Percentiles rank a stretch among this genome's conserved stretches.
Evolutionary conservation across 2,329 filamentous ascomycete genomes (phyloP).

Genomic region (Exophiala alcalophila): DNA sequence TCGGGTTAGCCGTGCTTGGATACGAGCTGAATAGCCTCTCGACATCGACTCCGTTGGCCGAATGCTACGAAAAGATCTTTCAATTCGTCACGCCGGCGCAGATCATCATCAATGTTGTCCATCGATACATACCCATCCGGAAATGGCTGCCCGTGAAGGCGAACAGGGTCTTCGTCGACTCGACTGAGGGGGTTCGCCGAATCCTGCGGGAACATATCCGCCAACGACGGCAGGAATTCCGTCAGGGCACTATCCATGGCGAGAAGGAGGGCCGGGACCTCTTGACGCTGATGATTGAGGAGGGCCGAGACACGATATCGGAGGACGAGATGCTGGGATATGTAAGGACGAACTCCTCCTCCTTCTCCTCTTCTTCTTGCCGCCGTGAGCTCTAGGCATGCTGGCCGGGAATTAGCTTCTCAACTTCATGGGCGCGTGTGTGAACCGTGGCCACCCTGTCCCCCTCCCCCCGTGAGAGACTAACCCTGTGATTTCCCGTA

Average conservation of each 20-base stretch:
- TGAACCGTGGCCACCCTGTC: too few relatives aligned
- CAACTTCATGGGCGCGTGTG: background rate
- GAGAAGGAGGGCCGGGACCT: background rate
- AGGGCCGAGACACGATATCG: background rate
- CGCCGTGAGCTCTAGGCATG: too few relatives aligned
- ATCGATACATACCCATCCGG: conserved; percentile 30
- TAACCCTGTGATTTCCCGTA: too few relatives aligned
- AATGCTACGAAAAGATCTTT: conserved; percentile 30
- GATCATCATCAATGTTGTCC: conserved; percentile 26
- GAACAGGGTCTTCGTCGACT: conserved; percentile 40
- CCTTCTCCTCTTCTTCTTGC: too few relatives aligned
- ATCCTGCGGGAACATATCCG: conserved; percentile 24
- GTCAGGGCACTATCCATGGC: background rate
- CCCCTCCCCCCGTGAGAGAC: too few relatives aligned
- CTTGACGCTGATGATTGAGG: background rate
- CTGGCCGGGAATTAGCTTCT: background rate
- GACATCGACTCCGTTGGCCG: conserved; percentile 21
- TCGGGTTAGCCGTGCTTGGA: conserved; percentile 28
- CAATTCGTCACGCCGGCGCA: conserved; percentile 23
- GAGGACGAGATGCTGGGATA: background rate
- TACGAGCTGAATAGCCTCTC: conserved; percentile 32
- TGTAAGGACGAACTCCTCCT: too few relatives aligned
- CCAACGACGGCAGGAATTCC: background rate
- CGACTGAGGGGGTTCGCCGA: conserved; percentile 35
- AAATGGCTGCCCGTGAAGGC: conserved; percentile 40